These are phyloP conservation scores for Daedaleopsis sinensis DNA, from an alignment of 768 basidiomycete genomes.

Conservation along the genomic window DNA sequence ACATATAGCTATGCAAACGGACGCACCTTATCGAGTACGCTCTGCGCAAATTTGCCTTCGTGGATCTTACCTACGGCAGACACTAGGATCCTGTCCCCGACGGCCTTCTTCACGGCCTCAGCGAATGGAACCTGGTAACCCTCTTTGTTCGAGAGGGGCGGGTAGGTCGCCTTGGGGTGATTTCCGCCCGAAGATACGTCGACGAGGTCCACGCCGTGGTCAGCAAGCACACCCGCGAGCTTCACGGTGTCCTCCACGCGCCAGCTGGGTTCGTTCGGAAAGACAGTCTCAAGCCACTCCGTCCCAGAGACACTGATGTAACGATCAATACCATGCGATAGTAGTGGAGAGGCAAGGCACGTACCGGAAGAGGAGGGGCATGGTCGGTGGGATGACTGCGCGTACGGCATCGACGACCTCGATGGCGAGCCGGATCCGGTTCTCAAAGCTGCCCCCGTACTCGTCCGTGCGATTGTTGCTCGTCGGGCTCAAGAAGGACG, in stretches of 20 bases:
- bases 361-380: constrained; percentile 75
- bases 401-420: constrained; percentile 68
- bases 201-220: constrained; percentile 72
- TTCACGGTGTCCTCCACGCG: constrained; percentile 65
- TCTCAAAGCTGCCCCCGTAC: constrained; percentile 53
- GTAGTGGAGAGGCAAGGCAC: constrained; percentile 33
- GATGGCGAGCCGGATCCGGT: constrained; percentile 55
- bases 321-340: constrained; percentile 36
- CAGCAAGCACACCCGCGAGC: constrained; percentile 57
- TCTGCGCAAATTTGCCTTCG: constrained; percentile 57
- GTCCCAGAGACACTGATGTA: constrained; percentile 61
- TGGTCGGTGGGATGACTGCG: constrained; percentile 54
- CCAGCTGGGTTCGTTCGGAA: constrained; percentile 67
- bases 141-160: neutral
- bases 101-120: constrained; percentile 44
- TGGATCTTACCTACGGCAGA: constrained; percentile 61
- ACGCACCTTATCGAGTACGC: constrained; percentile 54
- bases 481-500: constrained; percentile 40
- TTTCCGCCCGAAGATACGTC: constrained; percentile 74
- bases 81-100: constrained; percentile 46
- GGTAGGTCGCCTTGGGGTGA: constrained; percentile 50
- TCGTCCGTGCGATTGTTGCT: constrained; percentile 47
- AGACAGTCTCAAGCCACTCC: constrained; percentile 67
- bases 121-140: constrained; percentile 23
- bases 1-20: no score